Percentiles rank a stretch among this genome's conserved stretches.
Evolutionary conservation across 2,329 filamentous ascomycete genomes (phyloP).

Genomic region (Calycina herbarum): DNA sequence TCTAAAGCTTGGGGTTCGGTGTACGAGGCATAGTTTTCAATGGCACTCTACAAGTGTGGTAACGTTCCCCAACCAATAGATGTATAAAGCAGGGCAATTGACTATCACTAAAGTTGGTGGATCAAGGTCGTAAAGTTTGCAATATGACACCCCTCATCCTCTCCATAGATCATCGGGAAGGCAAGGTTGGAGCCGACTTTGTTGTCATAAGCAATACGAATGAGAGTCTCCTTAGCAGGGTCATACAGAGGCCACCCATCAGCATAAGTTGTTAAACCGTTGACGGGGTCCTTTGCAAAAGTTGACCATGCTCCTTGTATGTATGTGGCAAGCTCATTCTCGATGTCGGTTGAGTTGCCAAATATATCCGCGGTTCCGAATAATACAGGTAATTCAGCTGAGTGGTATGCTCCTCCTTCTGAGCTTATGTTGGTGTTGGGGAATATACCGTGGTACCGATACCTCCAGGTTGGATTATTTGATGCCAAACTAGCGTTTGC

Average conservation of each 20-base stretch:
- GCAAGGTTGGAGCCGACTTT: slow-evolving; percentile 28
- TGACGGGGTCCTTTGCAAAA: slow-evolving; percentile 39
- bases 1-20: too few species aligned
- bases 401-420: slow-evolving; percentile 37
- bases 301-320: slow-evolving; percentile 38
- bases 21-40: too few species aligned
- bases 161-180: slow-evolving; percentile 11
- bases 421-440: slow-evolving; percentile 34
- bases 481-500: slow-evolving; percentile 26
- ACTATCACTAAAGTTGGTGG: background rate
- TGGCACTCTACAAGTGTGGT: too few species aligned
- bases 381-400: slow-evolving; percentile 34
- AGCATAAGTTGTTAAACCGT: slow-evolving; percentile 32
- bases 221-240: slow-evolving; percentile 24
- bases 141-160: slow-evolving; percentile 10
- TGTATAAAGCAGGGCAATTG: background rate
- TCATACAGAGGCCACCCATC: slow-evolving; percentile 31
- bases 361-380: slow-evolving; percentile 31
- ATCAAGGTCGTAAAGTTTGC: slow-evolving; percentile 6
- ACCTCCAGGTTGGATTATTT: slow-evolving; percentile 39
- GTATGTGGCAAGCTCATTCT: slow-evolving; percentile 32
- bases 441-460: slow-evolving; percentile 37
- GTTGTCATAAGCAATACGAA: slow-evolving; percentile 30
- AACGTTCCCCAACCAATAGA: background rate
- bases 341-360: slow-evolving; percentile 28